phyloP scores from a whole-genome alignment of 2,329 filamentous ascomycete species.

The Plenodomus tracheiphilus region DNA sequence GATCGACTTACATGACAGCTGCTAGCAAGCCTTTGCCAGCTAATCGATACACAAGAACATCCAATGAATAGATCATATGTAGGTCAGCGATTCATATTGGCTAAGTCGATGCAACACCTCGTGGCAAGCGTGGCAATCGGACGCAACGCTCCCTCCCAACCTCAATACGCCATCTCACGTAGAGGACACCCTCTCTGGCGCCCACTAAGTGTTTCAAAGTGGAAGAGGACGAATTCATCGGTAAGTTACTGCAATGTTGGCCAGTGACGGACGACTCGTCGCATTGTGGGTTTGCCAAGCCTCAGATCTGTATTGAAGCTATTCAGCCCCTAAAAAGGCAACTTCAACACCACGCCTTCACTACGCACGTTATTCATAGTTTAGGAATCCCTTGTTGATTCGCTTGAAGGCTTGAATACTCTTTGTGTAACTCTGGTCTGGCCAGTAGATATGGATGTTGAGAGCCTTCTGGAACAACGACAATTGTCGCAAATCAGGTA shows the following conservation, averaged over 20 bases:
- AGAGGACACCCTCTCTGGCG: not conserved
- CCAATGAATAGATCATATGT: not conserved
- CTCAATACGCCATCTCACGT: not conserved
- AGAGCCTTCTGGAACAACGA: slow-evolving; percentile 8
- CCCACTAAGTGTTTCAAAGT: not conserved
- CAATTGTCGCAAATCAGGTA: slow-evolving; percentile 1
- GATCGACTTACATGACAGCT: no score
- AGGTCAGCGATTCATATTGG: not conserved
- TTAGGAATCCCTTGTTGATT: slow-evolving; percentile 19
- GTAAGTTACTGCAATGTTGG: not conserved
- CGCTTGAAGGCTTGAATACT: slow-evolving; percentile 1
- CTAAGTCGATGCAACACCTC: not conserved
- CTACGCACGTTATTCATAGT: slow-evolving; percentile 10
- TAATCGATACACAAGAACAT: no score
- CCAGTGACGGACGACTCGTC: not conserved
- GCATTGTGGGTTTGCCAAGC: slow-evolving; percentile 19
- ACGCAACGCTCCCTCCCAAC: not conserved
- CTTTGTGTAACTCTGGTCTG: slow-evolving; percentile 14
- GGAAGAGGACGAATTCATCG: not conserved
- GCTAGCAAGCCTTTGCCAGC: no score
- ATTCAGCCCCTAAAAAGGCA: slow-evolving; percentile 34
- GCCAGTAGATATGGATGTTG: slow-evolving; percentile 4
- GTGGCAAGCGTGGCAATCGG: not conserved
- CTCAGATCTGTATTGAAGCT: slow-evolving; percentile 25
- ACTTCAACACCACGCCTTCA: slow-evolving; percentile 15